These are phyloP conservation scores for Moesziomyces sp. DNA, from an alignment of 1,284 basidiomycete genomes.

Conservation along the genomic window DNA sequence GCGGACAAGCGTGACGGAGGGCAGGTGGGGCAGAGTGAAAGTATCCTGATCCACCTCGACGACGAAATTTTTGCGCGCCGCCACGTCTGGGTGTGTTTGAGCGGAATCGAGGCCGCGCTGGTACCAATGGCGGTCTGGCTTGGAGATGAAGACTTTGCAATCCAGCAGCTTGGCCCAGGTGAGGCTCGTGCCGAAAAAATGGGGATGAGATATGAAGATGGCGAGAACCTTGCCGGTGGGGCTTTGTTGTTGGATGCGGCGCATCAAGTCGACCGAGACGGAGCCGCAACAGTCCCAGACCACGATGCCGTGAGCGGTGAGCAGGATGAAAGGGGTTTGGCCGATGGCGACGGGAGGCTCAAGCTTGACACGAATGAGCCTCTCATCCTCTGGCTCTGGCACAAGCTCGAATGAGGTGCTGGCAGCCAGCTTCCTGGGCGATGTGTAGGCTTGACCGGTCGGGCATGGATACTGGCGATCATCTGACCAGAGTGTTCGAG, in stretches of 20 bases:
- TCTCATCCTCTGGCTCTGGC: conserved; percentile 29
- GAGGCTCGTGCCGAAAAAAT: conserved; percentile 28
- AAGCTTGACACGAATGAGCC: conserved; percentile 32
- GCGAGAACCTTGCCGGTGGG: conserved; percentile 29
- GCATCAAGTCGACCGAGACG: conserved; percentile 26
- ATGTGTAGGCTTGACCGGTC: conserved; percentile 29
- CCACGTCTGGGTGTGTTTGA: conserved; percentile 16
- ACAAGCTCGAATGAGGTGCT: conserved; percentile 25
- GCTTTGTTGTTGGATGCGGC: conserved; percentile 17
- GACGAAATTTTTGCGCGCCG: conserved; percentile 18
- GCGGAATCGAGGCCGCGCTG: conserved; percentile 26
- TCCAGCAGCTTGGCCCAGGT: conserved; percentile 42
- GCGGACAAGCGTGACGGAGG: conserved; percentile 17
- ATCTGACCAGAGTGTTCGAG: conserved; percentile 7
- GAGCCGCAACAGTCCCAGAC: conserved; percentile 44
- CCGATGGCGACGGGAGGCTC: conserved; percentile 37
- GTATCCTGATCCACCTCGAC: conserved; percentile 14
- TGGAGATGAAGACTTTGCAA: conserved; percentile 44
- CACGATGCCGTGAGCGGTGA: conserved; percentile 20
- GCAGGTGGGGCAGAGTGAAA: conserved; percentile 20
- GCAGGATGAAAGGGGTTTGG: conserved; percentile 34
- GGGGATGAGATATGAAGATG: conserved; percentile 42
- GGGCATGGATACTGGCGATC: conserved; percentile 32
- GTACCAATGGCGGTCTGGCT: conserved; percentile 37
- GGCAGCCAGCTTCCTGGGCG: conserved; percentile 20